Evolutionary conservation across 331 rosid genomes (phyloP).

Genomic region (Malus hybrid): DNA sequence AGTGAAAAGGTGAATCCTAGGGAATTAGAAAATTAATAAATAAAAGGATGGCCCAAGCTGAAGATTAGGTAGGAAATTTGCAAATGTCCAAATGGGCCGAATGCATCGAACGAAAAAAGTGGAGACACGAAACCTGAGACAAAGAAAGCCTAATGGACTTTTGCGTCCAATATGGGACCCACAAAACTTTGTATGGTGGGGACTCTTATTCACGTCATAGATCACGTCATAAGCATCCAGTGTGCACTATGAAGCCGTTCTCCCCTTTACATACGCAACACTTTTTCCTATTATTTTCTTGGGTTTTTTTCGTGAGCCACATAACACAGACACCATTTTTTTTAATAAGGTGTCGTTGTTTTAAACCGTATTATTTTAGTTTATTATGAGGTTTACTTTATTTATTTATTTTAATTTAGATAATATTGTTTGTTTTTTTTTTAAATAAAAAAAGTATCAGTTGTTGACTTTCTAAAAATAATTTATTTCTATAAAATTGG

Average conservation of each 20-base stretch:
- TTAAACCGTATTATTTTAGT: too few relatives aligned
- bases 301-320: not conserved
- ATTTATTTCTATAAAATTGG: too few relatives aligned
- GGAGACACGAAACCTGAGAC: not conserved
- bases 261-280: not conserved
- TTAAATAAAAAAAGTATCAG: too few relatives aligned
- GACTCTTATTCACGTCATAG: not conserved
- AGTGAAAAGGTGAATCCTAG: not conserved
- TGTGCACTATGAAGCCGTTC: not conserved
- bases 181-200: not conserved
- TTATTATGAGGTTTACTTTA: too few relatives aligned
- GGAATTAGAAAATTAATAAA: not conserved
- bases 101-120: not conserved
- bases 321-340: not conserved
- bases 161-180: not conserved
- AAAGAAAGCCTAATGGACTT: not conserved
- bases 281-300: not conserved
- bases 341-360: too few relatives aligned
- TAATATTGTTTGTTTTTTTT: too few relatives aligned
- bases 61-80: not conserved
- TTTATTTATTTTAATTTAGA: too few relatives aligned
- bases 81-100: not conserved
- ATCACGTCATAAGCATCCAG: not conserved
- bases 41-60: not conserved
- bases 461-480: too few relatives aligned